phyloP scores from a whole-genome alignment of 352 stramenopile species.

The Plasmopara muralis region DNA sequence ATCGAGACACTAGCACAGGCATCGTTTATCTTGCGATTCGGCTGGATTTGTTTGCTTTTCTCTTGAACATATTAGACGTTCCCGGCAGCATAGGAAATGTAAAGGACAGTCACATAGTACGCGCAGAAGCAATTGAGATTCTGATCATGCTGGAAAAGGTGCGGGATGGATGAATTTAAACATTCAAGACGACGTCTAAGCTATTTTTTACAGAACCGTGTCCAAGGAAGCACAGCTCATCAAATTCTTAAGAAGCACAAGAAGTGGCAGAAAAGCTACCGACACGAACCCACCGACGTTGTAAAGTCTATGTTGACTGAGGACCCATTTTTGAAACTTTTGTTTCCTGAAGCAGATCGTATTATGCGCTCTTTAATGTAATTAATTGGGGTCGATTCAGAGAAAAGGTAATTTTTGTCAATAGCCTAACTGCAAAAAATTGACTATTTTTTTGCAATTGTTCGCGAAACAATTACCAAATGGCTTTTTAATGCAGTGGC shows the following conservation, averaged over 20 bases:
- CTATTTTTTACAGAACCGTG: conserved; percentile 32
- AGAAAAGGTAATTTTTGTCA: too few species aligned
- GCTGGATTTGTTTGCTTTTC: conserved; percentile 60
- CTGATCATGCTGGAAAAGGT: conserved; percentile 76
- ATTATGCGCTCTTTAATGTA: conserved; percentile 35
- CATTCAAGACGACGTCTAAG: not conserved
- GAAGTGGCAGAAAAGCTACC: conserved; percentile 83
- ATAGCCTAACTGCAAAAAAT: too few species aligned
- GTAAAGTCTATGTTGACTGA: conserved; percentile 41
- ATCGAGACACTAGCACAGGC: conserved; percentile 43
- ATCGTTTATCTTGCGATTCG: conserved; percentile 71
- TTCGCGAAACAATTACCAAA: too few species aligned
- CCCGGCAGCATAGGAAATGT: conserved; percentile 45
- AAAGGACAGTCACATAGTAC: conserved; percentile 51
- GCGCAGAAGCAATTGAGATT: conserved; percentile 69
- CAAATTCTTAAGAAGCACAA: conserved; percentile 85
- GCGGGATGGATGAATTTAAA: not conserved
- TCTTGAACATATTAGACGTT: conserved; percentile 74
- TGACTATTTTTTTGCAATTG: too few species aligned
- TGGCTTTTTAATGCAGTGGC: too few species aligned
- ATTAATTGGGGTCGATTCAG: not conserved
- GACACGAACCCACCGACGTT: conserved; percentile 41
- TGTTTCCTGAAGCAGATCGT: conserved; percentile 52
- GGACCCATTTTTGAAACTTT: conserved; percentile 63
- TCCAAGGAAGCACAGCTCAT: conserved; percentile 63